Base-by-base conservation (phyloP, 2,329 filamentous ascomycete genomes). In the Fusarium buharicum region DNA sequence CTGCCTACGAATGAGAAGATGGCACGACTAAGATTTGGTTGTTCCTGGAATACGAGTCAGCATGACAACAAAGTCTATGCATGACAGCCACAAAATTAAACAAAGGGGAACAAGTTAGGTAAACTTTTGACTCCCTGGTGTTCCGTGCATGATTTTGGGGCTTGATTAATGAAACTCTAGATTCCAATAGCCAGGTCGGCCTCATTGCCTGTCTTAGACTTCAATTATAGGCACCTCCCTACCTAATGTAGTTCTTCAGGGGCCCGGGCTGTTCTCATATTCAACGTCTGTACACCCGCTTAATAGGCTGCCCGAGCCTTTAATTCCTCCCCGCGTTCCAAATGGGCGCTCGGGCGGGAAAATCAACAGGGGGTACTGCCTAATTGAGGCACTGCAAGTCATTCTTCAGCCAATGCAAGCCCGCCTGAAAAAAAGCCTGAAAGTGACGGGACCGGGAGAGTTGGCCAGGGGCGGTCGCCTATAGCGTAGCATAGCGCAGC, bases 241-340 rank as follows among this genome's bases (percentile, higher is more conserved):
- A n/a, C n/a, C n/a, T n/a, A n/a, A n/a, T n/a, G n/a, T n/a, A n/a
- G n/a, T n/a, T n/a, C n/a, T n/a, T n/a, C n/a, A n/a, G n/a, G n/a
- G n/a, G n/a, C n/a, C n/a, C n/a, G n/a, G 62, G 63, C 48, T 66
- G 53, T 50, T 60, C 50, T 63, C 60, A 66, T 14, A 13, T 14
- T 31, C 28, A 14, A 14, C 13, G 12, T 4, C 27, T 28, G 12
- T 4, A 13, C 61, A 53, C 47, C 55, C 44, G 33, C 50, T 36
- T 31, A 36, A 52, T 47, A 65, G 31, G 47, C 45, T 28, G 34
- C 48, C 40, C 12, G 20, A 59, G 48, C 56, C 51, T 62, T 58
- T 64, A 55, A 65, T 62, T 62, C 62, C 62, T 62, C 61, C 62
- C 62, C 61, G 57, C 61, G 57, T 64, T 65, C 62, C 52, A 65